Evolutionary conservation across 2,329 filamentous ascomycete genomes (phyloP).

Genomic region (Dactylellina haptotyla): DNA sequence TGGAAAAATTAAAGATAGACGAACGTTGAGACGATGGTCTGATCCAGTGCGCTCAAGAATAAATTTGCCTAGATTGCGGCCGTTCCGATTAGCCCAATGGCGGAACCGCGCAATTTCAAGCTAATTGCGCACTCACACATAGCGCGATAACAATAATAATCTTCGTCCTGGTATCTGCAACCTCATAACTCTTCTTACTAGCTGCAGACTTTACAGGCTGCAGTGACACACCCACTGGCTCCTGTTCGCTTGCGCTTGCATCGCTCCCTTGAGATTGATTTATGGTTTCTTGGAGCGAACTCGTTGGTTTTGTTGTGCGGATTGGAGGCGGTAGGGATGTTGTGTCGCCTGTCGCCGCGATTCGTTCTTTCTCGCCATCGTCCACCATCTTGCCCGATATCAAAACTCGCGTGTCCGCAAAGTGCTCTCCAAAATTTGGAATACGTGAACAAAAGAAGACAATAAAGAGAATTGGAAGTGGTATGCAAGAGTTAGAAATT

Average conservation of each 20-base stretch:
- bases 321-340: conserved; percentile 5
- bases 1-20: conserved; percentile 7
- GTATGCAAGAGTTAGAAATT: neutral
- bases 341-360: conserved; percentile 2
- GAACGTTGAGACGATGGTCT: conserved; percentile 57
- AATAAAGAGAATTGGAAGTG: neutral
- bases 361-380: neutral
- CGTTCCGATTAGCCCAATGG: neutral
- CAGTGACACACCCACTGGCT: conserved; percentile 9
- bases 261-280: conserved; percentile 15
- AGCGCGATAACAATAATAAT: conserved; percentile 57
- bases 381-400: neutral
- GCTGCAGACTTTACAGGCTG: conserved; percentile 29
- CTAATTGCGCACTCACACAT: conserved; percentile 55
- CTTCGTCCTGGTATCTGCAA: conserved; percentile 53
- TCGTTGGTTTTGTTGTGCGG: neutral
- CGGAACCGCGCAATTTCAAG: neutral
- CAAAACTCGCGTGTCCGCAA: too few species aligned
- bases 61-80: conserved; percentile 55
- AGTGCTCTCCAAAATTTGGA: too few species aligned
- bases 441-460: too few species aligned
- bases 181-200: conserved; percentile 36
- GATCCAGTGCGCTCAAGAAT: conserved; percentile 57
- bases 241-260: conserved; percentile 10
- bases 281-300: conserved; percentile 11